phyloP scores from a whole-genome alignment of 257 asterid species.

The Nicotiana attenuata region DNA sequence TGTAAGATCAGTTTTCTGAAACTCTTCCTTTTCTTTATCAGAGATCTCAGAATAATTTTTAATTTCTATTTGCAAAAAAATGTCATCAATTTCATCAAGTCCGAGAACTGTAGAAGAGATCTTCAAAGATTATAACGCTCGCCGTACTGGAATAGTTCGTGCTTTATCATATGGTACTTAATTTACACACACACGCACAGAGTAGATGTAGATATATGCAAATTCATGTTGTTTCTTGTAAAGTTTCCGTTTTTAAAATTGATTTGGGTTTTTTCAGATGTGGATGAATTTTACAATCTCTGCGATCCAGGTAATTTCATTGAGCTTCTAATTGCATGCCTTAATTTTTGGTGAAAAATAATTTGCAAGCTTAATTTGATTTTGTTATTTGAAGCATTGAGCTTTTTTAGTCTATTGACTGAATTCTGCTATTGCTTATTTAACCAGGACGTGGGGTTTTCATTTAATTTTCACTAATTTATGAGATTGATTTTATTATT shows the following conservation, averaged over 20 bases:
- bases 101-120: slow-evolving; percentile 96
- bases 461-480: background rate
- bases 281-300: slow-evolving; percentile 80
- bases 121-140: slow-evolving; percentile 88
- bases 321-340: background rate
- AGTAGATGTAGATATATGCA: background rate
- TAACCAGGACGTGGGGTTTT: background rate
- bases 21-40: slow-evolving; percentile 28
- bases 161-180: slow-evolving; percentile 72
- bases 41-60: slow-evolving; percentile 8
- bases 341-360: background rate
- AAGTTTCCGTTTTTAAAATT: background rate
- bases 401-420: too few relatives aligned
- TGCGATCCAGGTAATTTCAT: slow-evolving; percentile 81
- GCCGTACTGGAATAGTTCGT: slow-evolving; percentile 79
- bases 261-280: slow-evolving; percentile 41
- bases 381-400: background rate
- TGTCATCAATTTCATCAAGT: slow-evolving; percentile 73
- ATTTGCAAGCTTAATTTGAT: background rate
- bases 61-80: background rate
- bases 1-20: slow-evolving; percentile 16
- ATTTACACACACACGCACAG: background rate
- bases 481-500: background rate
- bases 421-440: too few relatives aligned
- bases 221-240: background rate